These are phyloP conservation scores for Cladosporium sp. DNA, from an alignment of 2,329 filamentous ascomycete species.

Conservation along the genomic window DNA sequence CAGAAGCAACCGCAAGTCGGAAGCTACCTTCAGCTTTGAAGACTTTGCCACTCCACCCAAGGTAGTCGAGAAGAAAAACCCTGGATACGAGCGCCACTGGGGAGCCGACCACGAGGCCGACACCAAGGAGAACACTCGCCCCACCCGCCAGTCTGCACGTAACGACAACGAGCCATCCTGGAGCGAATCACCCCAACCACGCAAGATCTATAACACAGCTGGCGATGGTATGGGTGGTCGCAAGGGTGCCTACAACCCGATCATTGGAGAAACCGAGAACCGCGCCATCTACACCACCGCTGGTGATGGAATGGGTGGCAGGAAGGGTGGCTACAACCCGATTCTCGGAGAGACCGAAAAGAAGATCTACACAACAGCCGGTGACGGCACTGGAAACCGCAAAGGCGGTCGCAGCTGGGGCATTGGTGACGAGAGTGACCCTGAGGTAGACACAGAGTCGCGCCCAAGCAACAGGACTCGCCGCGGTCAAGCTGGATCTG, in stretches of 20 bases:
- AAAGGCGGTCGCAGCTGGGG: slow-evolving; percentile 60
- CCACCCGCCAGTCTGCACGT: not conserved
- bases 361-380: slow-evolving; percentile 43
- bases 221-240: slow-evolving; percentile 64
- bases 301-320: slow-evolving; percentile 63
- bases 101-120: slow-evolving; percentile 69
- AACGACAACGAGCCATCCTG: slow-evolving; percentile 2
- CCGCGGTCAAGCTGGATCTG: slow-evolving; percentile 29
- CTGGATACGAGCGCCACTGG: slow-evolving; percentile 73
- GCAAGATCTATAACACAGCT: slow-evolving; percentile 39
- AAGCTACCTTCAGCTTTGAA: slow-evolving; percentile 81
- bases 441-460: slow-evolving; percentile 34
- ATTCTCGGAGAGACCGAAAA: slow-evolving; percentile 26
- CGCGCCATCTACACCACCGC: slow-evolving; percentile 43
- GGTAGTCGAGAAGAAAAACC: slow-evolving; percentile 62
- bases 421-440: slow-evolving; percentile 56
- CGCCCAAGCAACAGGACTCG: slow-evolving; percentile 30
- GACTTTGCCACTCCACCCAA: slow-evolving; percentile 86
- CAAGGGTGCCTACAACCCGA: slow-evolving; percentile 37
- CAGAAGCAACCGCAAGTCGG: slow-evolving; percentile 50
- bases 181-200: slow-evolving; percentile 51
- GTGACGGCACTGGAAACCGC: slow-evolving; percentile 64
- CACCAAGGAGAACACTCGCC: slow-evolving; percentile 43
- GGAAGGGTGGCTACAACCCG: slow-evolving; percentile 52
- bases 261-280: slow-evolving; percentile 6